A percentile compares a stretch with the other conserved stretches of the same genome.
Evolutionary conservation across 108 stramenopile species (phyloP).

Genomic region (Ochromonas danica): DNA sequence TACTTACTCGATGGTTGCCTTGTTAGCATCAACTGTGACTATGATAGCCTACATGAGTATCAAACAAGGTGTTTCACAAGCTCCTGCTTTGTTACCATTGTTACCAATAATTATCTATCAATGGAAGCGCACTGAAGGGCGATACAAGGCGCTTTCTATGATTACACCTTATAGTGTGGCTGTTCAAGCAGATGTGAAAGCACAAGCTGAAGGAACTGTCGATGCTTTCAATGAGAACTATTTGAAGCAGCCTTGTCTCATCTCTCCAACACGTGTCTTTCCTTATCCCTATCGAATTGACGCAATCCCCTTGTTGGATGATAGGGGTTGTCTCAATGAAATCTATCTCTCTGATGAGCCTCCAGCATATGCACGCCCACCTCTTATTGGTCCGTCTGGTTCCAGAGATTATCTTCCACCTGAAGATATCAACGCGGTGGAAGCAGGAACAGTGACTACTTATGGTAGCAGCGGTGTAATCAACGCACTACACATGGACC

Average conservation of each 20-base stretch:
- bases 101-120: not conserved
- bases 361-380: too few relatives aligned
- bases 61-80: not conserved
- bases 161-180: not conserved
- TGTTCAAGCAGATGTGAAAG: not conserved
- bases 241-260: not conserved
- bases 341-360: not conserved
- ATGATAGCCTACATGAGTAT: not conserved
- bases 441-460: too few relatives aligned
- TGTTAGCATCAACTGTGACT: slow-evolving; percentile 11
- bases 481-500: too few relatives aligned
- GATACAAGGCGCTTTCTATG: not conserved
- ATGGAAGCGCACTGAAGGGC: not conserved
- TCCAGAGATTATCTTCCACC: too few relatives aligned
- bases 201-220: not conserved
- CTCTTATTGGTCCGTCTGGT: too few relatives aligned
- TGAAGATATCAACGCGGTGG: too few relatives aligned
- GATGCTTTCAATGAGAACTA: not conserved
- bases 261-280: not conserved
- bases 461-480: too few relatives aligned
- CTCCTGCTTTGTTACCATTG: not conserved
- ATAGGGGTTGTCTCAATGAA: not conserved
- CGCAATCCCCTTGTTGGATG: not conserved
- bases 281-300: slow-evolving; percentile 10
- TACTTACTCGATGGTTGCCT: not conserved